Base-by-base conservation (phyloP, 2,329 filamentous ascomycete genomes). In the Neopestalotiopsis clavispora region DNA sequence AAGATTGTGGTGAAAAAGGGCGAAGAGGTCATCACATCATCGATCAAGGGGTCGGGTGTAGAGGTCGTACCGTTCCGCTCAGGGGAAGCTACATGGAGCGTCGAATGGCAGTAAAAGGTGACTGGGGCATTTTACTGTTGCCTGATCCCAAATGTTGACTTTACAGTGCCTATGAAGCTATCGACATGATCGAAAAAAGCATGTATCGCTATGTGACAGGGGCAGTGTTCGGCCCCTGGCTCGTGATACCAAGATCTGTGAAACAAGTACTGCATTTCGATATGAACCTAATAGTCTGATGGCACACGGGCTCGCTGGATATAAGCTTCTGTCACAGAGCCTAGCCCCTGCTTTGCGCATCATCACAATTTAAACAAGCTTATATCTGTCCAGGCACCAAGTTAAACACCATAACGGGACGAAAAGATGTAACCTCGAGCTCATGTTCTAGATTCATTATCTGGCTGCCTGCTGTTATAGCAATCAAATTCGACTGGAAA, bases 21-120 rank as follows among this genome's bases (percentile, higher is more conserved):
- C 23, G 52, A 65, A n/a, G 86, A 85, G 74, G 84, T 81, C 70
- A 86, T 92, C 49, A 79, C 82, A 34, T 83, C 87, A 68, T 82
- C 86, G 52, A 75, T 92, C 67, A 84, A 80, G 75, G 87, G 84
- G 32, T 82, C 85, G 13, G 86, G 85, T 49, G 81, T 90, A 13
- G 87, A 91, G 76, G 87, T 93, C 57, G 89, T 92, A 71, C 89
- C 90, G 10, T 93, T 91, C 77, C 82, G 89, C 68, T 85, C 86
- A 72, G 89, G 89, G 2, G 86, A 91, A 81, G 79, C 84, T 75
- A 90, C 85, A 1, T 90, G 88, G 88, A 82, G 81, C 67, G 82
- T 87, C 13, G 76, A 80, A 69, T 86, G 84, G 84, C 76, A 79
- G 71, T 82, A 70, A 70, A 20, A 45, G 10, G 28, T 14, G 30